phyloP scores from a whole-genome alignment of 163 green algal species.

The Prototheca cutis region DNA sequence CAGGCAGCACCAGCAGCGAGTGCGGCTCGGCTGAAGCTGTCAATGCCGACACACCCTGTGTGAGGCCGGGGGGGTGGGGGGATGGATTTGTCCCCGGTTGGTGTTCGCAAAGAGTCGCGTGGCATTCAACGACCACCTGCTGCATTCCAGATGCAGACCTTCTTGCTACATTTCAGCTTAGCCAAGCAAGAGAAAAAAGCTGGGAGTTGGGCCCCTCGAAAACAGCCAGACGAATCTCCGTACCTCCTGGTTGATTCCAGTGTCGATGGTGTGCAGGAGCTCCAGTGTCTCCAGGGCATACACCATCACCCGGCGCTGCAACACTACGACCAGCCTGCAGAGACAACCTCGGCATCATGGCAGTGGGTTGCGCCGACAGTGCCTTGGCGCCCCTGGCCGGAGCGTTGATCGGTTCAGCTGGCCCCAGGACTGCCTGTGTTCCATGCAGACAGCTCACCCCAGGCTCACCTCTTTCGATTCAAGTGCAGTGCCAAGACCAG shows the following conservation, averaged over 20 bases:
- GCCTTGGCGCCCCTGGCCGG: no score
- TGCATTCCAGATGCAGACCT: no score
- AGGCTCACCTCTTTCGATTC: conserved; percentile 45
- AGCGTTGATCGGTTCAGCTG: no score
- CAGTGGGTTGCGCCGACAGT: no score
- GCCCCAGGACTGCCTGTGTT: no score
- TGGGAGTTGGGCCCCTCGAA: no score
- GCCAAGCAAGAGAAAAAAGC: no score
- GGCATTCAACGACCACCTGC: no score
- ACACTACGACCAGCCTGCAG: conserved; percentile 14
- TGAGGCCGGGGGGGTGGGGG: background rate
- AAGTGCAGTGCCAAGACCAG: conserved; percentile 59
- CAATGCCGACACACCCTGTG: conserved; percentile 44
- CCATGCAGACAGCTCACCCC: background rate
- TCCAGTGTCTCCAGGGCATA: conserved; percentile 55
- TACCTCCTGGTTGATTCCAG: conserved; percentile 27
- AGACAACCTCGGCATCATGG: no score
- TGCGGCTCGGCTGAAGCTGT: conserved; percentile 30
- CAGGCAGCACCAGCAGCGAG: conserved; percentile 53
- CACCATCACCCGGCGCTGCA: conserved; percentile 40
- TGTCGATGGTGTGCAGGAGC: conserved; percentile 52
- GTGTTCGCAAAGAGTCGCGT: no score
- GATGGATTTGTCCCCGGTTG: no score
- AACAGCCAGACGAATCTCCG: background rate
- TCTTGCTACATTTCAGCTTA: no score